Conservation (phyloP, 345 rosid species). For the Salix purpurea region DNA sequence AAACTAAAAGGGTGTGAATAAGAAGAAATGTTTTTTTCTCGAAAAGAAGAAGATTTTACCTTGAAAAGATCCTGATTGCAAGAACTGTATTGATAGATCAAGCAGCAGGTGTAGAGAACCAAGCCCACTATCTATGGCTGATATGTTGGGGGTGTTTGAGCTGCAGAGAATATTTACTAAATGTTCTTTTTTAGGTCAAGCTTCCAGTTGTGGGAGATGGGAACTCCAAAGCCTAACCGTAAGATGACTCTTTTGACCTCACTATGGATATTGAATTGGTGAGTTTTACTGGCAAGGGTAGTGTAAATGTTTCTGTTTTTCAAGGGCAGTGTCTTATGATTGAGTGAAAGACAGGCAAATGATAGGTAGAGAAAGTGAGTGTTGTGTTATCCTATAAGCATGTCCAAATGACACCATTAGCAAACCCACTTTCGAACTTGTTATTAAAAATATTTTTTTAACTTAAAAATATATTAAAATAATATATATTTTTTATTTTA, state of each 20-base stretch:
- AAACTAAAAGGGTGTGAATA: background rate
- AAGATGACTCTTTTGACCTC: conserved; percentile 11
- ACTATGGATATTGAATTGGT: background rate
- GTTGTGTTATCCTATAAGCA: background rate
- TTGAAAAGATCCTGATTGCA: background rate
- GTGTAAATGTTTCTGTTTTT: background rate
- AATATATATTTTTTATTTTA: too few relatives aligned
- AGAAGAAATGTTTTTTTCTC: background rate
- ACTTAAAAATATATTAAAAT: too few relatives aligned
- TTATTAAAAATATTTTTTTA: too few relatives aligned
- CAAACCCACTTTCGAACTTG: background rate
- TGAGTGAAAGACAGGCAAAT: background rate
- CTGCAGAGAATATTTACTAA: background rate
- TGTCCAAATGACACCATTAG: background rate
- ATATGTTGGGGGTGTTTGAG: background rate
- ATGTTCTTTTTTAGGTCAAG: background rate
- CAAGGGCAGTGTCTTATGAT: background rate
- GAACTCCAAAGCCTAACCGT: background rate
- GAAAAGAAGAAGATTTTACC: conserved; percentile 1
- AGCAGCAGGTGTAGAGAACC: background rate
- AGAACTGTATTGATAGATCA: background rate
- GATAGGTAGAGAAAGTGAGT: conserved; percentile 1
- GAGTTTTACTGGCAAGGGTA: background rate
- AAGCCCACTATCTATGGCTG: background rate
- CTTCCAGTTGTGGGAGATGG: background rate